Conservation (phyloP, 768 basidiomycete genomes). For the Tricholoma flavovirens region DNA sequence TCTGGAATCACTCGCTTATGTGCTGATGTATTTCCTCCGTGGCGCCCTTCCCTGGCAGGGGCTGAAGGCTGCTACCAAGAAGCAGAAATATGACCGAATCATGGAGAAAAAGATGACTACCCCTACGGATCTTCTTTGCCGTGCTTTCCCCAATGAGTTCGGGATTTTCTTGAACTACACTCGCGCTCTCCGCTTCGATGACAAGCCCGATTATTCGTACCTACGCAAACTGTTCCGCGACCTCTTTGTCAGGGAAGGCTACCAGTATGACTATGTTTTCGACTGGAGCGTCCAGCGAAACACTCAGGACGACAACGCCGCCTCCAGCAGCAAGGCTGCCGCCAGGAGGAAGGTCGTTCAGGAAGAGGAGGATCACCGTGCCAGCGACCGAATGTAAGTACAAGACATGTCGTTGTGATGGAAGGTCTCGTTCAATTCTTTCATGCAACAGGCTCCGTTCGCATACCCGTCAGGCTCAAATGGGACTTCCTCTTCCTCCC, state of each 20-base stretch:
- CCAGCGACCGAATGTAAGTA: constrained; percentile 78
- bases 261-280: constrained; percentile 99
- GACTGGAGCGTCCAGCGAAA: constrained; percentile 93
- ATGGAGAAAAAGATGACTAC: constrained; percentile 99
- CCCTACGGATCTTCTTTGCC: constrained; percentile 92
- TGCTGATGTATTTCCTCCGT: constrained; percentile 99
- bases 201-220: constrained; percentile 99
- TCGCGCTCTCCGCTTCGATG: constrained; percentile 97
- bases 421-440: constrained; percentile 13
- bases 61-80: constrained; percentile 99
- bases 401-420: constrained; percentile 7
- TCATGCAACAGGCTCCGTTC: constrained; percentile 64
- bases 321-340: constrained; percentile 54
- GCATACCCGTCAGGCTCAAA: constrained; percentile 79
- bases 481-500: constrained; percentile 41
- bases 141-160: constrained; percentile 99
- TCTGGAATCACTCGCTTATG: constrained; percentile 96
- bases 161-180: constrained; percentile 99
- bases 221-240: constrained; percentile 99
- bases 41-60: constrained; percentile 99
- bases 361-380: constrained; percentile 80
- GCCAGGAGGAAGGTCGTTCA: constrained; percentile 76
- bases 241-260: constrained; percentile 94
- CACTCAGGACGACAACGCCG: constrained; percentile 55
- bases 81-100: constrained; percentile 99